Conservation (phyloP, 1,139 yeast species). For the Hanseniaspora gamundiae region DNA sequence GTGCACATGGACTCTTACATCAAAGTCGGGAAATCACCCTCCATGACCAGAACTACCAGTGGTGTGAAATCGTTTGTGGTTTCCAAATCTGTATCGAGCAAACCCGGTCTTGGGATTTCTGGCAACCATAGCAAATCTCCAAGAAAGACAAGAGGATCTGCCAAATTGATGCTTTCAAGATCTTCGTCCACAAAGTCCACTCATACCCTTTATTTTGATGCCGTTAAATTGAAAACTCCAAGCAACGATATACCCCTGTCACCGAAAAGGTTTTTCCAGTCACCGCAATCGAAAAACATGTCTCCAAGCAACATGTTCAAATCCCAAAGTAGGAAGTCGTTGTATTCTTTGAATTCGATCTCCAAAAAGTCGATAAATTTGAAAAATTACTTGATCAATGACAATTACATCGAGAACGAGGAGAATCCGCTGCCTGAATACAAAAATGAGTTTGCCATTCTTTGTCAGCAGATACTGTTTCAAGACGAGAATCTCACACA, state of each 20-base stretch:
- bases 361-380: constrained; percentile 25
- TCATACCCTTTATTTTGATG: background rate
- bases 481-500: constrained; percentile 16
- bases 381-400: constrained; percentile 17
- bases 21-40: background rate
- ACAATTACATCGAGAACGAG: constrained; percentile 8
- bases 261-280: background rate
- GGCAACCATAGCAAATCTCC: background rate
- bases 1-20: background rate
- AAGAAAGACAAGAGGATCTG: background rate
- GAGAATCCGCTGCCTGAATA: constrained; percentile 3
- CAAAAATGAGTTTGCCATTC: constrained; percentile 18
- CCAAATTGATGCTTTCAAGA: background rate
- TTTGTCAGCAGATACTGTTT: constrained; percentile 22
- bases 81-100: background rate
- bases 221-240: background rate
- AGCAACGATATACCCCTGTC: constrained; percentile 1
- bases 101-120: background rate
- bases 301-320: background rate
- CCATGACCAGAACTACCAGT: background rate
- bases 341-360: constrained; percentile 23
- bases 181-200: background rate
- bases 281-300: background rate
- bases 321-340: constrained; percentile 21
- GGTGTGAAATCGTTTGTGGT: constrained; percentile 1